These are phyloP conservation scores for Carex cristatella DNA, from an alignment of 176 grass and related monocot genomes.

Conservation along the genomic window DNA sequence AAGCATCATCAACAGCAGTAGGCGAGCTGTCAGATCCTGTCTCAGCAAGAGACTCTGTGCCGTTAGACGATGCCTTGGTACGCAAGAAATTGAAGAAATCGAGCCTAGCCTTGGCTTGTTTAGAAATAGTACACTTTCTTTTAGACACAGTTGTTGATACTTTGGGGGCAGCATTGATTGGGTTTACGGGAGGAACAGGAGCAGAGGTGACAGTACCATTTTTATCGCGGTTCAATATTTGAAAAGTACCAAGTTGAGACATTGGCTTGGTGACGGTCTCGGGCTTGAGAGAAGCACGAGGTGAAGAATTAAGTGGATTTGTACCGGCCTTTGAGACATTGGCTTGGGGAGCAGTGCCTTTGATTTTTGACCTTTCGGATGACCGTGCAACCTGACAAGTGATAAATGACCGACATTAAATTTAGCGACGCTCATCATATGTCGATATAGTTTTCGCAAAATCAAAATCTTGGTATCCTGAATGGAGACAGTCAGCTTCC, in stretches of 20 bases:
- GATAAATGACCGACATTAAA: neutral
- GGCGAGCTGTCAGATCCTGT: conserved; percentile 17
- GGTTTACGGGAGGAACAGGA: neutral
- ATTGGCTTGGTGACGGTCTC: neutral
- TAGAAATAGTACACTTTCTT: neutral
- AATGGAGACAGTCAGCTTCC: neutral
- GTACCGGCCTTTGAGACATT: neutral
- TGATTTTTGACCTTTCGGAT: conserved; percentile 23
- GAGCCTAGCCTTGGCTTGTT: conserved; percentile 25
- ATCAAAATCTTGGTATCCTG: neutral
- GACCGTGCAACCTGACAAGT: conserved; percentile 17
- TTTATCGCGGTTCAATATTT: conserved; percentile 22
- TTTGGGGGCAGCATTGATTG: neutral
- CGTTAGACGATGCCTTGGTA: conserved; percentile 1
- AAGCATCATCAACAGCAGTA: neutral
- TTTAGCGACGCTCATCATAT: neutral
- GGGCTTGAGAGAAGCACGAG: conserved; percentile 13
- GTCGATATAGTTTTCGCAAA: neutral
- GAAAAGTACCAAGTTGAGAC: conserved; percentile 28
- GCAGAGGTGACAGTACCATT: neutral
- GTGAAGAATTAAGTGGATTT: neutral
- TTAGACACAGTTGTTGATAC: conserved; percentile 2
- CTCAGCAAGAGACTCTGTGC: conserved; percentile 17
- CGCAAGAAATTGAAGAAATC: conserved; percentile 39
- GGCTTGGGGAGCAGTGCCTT: conserved; percentile 8